Percentiles rank a stretch among this genome's conserved stretches.
These are phyloP conservation scores for Ophiocordyceps camponoti-rufipedis DNA, from an alignment of 2,329 filamentous ascomycete species.

Conservation along the genomic window DNA sequence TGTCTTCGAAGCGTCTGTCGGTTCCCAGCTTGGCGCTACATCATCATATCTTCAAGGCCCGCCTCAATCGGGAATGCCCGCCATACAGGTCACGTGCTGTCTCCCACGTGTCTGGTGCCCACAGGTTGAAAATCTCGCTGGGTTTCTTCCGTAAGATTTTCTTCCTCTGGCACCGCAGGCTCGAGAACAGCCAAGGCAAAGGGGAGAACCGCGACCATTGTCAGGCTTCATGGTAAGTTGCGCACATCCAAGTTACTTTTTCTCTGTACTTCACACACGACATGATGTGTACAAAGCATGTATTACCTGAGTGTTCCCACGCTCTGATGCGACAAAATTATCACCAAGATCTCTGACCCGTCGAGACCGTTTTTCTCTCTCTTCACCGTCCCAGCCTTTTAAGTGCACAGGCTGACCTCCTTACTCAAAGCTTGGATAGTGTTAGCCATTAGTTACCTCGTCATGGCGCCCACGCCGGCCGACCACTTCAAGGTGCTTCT, in stretches of 20 bases:
- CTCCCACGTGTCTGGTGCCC: too few species aligned
- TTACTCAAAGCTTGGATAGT: not conserved
- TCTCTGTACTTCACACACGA: slow-evolving; percentile 1
- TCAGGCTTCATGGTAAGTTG: slow-evolving; percentile 2
- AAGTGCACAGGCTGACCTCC: not conserved
- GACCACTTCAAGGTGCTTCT: slow-evolving; percentile 68
- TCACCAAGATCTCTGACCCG: slow-evolving; percentile 57
- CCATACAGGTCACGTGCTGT: too few species aligned
- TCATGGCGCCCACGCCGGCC: slow-evolving; percentile 9
- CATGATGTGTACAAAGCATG: slow-evolving; percentile 39
- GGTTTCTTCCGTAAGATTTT: not conserved
- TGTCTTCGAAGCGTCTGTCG: too few species aligned
- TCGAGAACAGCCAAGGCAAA: not conserved
- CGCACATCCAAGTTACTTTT: not conserved
- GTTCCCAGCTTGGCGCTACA: too few species aligned
- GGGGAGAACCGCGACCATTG: not conserved
- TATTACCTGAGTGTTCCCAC: slow-evolving; percentile 34
- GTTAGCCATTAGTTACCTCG: too few species aligned
- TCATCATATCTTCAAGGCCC: too few species aligned
- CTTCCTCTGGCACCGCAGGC: not conserved
- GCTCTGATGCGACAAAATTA: slow-evolving; percentile 38
- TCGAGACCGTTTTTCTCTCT: slow-evolving; percentile 4
- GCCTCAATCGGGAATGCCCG: too few species aligned
- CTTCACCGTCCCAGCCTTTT: too few species aligned
- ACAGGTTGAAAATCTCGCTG: not conserved